phyloP scores from a whole-genome alignment of 2,329 filamentous ascomycete species.

The Trichoderma endophyticum region DNA sequence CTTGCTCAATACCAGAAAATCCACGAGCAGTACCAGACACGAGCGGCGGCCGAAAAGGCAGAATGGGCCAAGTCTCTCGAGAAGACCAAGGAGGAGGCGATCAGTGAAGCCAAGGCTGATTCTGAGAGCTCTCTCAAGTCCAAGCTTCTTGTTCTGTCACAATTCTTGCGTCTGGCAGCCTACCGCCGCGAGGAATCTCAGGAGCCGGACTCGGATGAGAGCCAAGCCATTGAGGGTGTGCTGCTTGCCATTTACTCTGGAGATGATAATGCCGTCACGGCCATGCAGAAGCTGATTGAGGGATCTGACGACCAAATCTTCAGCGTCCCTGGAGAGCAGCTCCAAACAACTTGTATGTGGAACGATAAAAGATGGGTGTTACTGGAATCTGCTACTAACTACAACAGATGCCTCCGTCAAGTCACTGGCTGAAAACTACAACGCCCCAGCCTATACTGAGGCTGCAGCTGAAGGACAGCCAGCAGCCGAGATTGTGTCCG shows the following conservation, averaged over 20 bases:
- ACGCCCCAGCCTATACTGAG: constrained; percentile 38
- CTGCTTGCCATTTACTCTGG: constrained; percentile 76
- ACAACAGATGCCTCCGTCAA: constrained; percentile 36
- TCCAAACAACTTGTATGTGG: constrained; percentile 67
- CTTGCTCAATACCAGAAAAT: constrained; percentile 71
- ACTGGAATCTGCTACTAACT: constrained; percentile 22
- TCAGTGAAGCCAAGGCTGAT: constrained; percentile 50
- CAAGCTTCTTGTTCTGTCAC: constrained; percentile 68
- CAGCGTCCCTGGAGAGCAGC: constrained; percentile 61
- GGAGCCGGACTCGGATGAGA: constrained; percentile 65
- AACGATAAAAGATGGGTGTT: background rate
- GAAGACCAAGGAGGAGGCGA: constrained; percentile 52
- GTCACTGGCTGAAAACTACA: constrained; percentile 52
- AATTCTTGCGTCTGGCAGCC: constrained; percentile 77
- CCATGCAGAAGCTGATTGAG: constrained; percentile 74
- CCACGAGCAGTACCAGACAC: constrained; percentile 66
- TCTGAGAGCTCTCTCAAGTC: constrained; percentile 56
- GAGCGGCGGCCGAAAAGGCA: constrained; percentile 56
- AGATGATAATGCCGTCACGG: constrained; percentile 68
- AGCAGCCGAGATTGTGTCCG: constrained; percentile 43
- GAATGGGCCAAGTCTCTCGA: constrained; percentile 58
- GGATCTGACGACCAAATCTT: constrained; percentile 64
- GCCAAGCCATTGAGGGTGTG: constrained; percentile 76
- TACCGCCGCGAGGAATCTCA: constrained; percentile 69
- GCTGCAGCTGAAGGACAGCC: constrained; percentile 34